Conservation (phyloP, 139 green algal species). For the Volvox africanus region DNA sequence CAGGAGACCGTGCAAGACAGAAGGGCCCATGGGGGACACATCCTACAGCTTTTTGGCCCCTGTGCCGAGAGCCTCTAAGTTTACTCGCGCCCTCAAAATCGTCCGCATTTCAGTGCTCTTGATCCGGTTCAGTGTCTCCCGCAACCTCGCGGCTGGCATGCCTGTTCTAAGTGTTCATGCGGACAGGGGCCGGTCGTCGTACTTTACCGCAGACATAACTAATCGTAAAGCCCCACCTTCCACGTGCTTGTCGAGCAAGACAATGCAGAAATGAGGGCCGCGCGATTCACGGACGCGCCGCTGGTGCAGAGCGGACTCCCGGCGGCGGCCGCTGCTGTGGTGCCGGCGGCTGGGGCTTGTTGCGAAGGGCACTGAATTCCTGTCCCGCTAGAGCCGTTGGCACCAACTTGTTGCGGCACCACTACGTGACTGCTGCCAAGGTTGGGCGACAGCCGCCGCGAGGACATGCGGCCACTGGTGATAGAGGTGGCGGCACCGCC, state of each 20-base stretch:
- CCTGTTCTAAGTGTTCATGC: too few species aligned
- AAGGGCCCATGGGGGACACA: not conserved
- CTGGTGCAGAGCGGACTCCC: not conserved
- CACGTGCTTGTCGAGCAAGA: constrained; percentile 6
- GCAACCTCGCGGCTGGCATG: too few species aligned
- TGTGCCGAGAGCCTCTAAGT: not conserved
- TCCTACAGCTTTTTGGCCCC: not conserved
- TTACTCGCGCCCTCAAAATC: too few species aligned
- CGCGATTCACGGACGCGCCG: not conserved
- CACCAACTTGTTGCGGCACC: not conserved
- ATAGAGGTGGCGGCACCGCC: not conserved
- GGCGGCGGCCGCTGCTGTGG: not conserved
- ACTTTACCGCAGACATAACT: too few species aligned
- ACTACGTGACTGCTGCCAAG: not conserved
- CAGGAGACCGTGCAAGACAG: not conserved
- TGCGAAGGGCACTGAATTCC: too few species aligned
- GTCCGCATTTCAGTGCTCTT: too few species aligned
- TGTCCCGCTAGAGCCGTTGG: not conserved
- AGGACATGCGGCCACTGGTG: not conserved
- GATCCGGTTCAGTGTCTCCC: too few species aligned
- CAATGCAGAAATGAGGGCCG: not conserved
- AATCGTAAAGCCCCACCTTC: not conserved
- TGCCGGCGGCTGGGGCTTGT: not conserved
- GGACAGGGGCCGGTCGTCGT: too few species aligned
- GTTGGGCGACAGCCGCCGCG: not conserved